Base-by-base conservation (phyloP, 2,329 filamentous ascomycete species). In the Hymenoscyphus fructigenus region DNA sequence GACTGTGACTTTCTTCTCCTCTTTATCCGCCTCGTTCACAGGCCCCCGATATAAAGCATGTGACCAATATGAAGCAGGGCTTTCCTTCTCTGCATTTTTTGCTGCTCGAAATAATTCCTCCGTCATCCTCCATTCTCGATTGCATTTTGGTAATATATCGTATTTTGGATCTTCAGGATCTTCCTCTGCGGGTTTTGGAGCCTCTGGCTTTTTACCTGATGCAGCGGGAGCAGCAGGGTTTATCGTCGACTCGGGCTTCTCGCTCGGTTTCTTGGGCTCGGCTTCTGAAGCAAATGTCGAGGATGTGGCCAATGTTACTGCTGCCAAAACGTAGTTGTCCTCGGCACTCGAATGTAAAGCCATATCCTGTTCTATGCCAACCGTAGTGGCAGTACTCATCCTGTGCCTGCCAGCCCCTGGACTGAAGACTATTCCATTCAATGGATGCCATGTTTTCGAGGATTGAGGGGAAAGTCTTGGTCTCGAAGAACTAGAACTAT, bases 1-100 rank as follows among this genome's bases (percentile, higher is more conserved):
- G 0, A 96, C 86, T 64, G 83, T 84, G 57, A 92, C 85, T 60
- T 82, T 83, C 50, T 85, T 75, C 17, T 80, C 77, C 2, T 79
- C 72, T 0, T 71, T 75, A 53, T 81, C 53, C 57, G 66, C 68
- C 2, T 71, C 68, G 6, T 5, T 23, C n/a, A 28, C 34, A 55
- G 83, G 77, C 4, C 83, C 84, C 10, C 86, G 83, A 74, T 94
- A 95, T 63, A 92, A 76, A 1, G 73, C 80, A 75, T 93, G 85
- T 1, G 84, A 86, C 90, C 90, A 95, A 74, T 82, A 91, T 0
- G 86, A 88, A 58, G 77, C 77, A 10, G 65, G 72, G 0, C 80
- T 78, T 10, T 79, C 84, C 5, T 76, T 69, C 0, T 76, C 69
- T 1, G 84, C 82, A 4, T 77, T 73, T 66, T 80, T 82, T 1